Base-by-base conservation (phyloP, 192 early-diverging fungal genomes). In the Globomyces pollinis-pini region DNA sequence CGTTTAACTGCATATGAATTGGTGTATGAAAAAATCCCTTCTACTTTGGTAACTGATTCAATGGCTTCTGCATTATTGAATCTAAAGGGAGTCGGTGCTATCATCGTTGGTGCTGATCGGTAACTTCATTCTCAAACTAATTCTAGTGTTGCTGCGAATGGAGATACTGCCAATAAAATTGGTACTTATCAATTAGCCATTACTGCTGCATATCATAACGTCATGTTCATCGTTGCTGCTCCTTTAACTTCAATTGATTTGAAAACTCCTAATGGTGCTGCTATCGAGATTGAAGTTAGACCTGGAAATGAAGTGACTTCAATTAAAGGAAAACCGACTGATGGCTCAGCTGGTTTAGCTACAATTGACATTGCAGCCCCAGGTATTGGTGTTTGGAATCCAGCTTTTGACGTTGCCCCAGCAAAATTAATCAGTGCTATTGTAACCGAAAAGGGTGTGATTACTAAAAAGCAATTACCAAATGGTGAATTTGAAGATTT, bases 101-200 rank as follows among this genome's bases (percentile, higher is more conserved):
- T 99, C 33, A 78, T 99, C 30, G 94, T 99, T 1, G 96, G 96
- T 32, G 96, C 96, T 0, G 96, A 99, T 58, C 85, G 44, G 95
- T 49, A 72, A 53, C 8, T 45, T 6, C 13, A 26, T 12, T 1
- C 7, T 33, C 32, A 15, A 77, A 26, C 2, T 23, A n/a, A n/a
- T n/a, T n/a, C n/a, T 47, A 47, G 76, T 16, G 91, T 99, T 1
- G 91, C 94, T 5, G 82, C 84, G 7, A 99, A 97, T 65, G 96
- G 96, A 38, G 96, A 99, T 61, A 97, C 94, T 0, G 93, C 94
- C 28, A 97, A 97, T 74, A 99, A 96, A 68, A 97, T 99, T 57
- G 96, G 96, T 12, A 99, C 94, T 4, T 99, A 97, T 57, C 96
- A 99, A 64, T 70, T 99, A 43, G 94, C 96, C 20, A 93, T 99